Evolutionary conservation across 192 early-diverging fungal species (phyloP).

Genomic region (Gigaspora rosea): DNA sequence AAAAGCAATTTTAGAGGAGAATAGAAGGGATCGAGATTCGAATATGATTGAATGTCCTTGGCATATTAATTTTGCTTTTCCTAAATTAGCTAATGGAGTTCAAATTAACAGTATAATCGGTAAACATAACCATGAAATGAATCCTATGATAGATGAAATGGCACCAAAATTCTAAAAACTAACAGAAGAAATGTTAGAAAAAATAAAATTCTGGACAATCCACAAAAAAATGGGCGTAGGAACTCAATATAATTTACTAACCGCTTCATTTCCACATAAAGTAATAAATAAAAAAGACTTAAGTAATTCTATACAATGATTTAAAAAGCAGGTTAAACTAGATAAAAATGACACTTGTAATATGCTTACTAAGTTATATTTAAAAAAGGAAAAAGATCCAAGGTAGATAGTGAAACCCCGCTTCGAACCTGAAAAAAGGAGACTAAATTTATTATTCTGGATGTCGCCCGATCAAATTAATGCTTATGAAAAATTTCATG

Average conservation of each 20-base stretch:
- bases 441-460: not conserved
- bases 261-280: not conserved
- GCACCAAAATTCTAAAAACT: not conserved
- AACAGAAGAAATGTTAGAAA: not conserved
- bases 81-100: not conserved
- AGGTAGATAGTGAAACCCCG: not conserved
- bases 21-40: too few relatives aligned
- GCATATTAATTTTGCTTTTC: not conserved
- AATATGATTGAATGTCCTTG: too few relatives aligned
- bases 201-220: not conserved
- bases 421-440: not conserved
- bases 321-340: not conserved
- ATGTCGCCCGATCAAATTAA: not conserved
- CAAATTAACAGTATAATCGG: not conserved
- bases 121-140: not conserved
- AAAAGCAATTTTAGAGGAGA: not conserved
- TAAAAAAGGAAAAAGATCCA: not conserved
- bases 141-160: not conserved
- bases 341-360: not conserved
- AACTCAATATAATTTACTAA: not conserved
- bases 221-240: not conserved
- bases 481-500: not conserved
- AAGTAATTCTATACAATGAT: conserved; percentile 2
- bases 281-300: conserved; percentile 6
- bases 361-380: conserved; percentile 3